phyloP scores from a whole-genome alignment of 495 filamentous ascomycete genomes.

The Aspergillus saccharolyticus region DNA sequence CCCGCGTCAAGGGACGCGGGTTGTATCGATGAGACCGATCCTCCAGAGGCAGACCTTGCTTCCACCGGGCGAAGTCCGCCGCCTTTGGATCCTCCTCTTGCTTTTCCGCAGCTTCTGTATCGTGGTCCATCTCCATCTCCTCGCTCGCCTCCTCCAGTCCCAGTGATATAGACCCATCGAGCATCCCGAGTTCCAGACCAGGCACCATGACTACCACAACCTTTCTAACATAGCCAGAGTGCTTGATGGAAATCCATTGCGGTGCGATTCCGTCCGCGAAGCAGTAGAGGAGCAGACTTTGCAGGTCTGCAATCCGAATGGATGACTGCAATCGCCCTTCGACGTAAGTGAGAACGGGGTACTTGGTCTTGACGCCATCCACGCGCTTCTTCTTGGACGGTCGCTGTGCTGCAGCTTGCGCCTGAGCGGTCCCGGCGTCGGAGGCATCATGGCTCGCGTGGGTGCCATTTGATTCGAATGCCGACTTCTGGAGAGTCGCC shows the following conservation, averaged over 20 bases:
- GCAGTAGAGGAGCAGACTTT: conserved; percentile 79
- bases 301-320: conserved; percentile 74
- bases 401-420: conserved; percentile 9
- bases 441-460: conserved; percentile 8
- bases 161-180: conserved; percentile 61
- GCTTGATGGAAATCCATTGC: conserved; percentile 78
- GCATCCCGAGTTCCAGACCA: conserved; percentile 85
- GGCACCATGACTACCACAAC: conserved; percentile 93
- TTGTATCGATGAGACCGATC: conserved; percentile 57
- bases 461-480: conserved; percentile 9
- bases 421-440: conserved; percentile 23
- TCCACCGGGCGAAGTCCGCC: conserved; percentile 39
- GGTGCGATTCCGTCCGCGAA: conserved; percentile 79
- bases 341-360: conserved; percentile 68
- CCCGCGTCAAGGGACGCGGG: conserved; percentile 58
- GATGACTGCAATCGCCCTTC: conserved; percentile 63
- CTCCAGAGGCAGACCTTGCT: conserved; percentile 37
- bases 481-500: conserved; percentile 23
- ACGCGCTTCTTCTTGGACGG: conserved; percentile 35
- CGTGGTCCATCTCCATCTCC: conserved; percentile 17
- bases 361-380: conserved; percentile 60
- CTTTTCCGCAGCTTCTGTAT: conserved; percentile 11
- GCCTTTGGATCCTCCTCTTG: conserved; percentile 18
- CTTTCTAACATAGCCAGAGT: conserved; percentile 71
- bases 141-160: conserved; percentile 28